Percentiles rank a stretch among this genome's conserved stretches.
Evolutionary conservation across 2,329 filamentous ascomycete genomes (phyloP).

Genomic region (Colletotrichum eremochloae): DNA sequence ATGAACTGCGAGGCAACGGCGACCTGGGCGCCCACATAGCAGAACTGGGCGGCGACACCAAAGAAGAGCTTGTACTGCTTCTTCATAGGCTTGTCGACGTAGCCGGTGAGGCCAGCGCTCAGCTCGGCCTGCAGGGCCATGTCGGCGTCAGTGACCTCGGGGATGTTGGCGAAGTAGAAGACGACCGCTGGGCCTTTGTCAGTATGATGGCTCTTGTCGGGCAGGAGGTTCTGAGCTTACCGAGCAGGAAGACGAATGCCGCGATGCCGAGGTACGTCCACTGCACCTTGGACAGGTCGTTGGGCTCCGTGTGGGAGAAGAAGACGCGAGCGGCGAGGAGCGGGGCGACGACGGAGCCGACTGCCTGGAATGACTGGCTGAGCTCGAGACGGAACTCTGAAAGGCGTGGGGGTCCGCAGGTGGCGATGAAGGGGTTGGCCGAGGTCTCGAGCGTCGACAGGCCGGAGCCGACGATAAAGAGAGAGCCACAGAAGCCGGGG

Average conservation of each 20-base stretch:
- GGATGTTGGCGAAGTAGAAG: conserved; percentile 67
- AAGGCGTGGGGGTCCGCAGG: conserved; percentile 71
- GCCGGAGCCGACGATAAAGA: conserved; percentile 59
- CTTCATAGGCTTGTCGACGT: conserved; percentile 56
- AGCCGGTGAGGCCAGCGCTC: conserved; percentile 56
- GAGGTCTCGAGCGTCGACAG: conserved; percentile 69
- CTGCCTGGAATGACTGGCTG: conserved; percentile 69
- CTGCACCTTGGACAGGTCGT: conserved; percentile 70
- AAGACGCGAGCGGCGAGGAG: conserved; percentile 72
- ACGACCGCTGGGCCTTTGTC: conserved; percentile 55
- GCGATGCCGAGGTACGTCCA: conserved; percentile 76
- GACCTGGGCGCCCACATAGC: conserved; percentile 72
- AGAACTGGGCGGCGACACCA: conserved; percentile 72
- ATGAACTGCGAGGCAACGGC: conserved; percentile 68
- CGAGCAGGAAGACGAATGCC: conserved; percentile 67
- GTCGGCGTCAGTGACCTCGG: conserved; percentile 71
- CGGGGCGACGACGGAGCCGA: conserved; percentile 70
- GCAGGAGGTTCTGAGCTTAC: neutral
- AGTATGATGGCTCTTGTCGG: neutral
- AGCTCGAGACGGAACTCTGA: conserved; percentile 71
- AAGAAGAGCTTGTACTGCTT: conserved; percentile 74
- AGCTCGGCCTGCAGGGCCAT: conserved; percentile 67
- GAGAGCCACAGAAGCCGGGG: conserved; percentile 71
- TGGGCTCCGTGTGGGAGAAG: conserved; percentile 65
- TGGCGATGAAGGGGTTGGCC: conserved; percentile 65